Base-by-base conservation (phyloP, 306 rosid species). In the Rubus idaeus region DNA sequence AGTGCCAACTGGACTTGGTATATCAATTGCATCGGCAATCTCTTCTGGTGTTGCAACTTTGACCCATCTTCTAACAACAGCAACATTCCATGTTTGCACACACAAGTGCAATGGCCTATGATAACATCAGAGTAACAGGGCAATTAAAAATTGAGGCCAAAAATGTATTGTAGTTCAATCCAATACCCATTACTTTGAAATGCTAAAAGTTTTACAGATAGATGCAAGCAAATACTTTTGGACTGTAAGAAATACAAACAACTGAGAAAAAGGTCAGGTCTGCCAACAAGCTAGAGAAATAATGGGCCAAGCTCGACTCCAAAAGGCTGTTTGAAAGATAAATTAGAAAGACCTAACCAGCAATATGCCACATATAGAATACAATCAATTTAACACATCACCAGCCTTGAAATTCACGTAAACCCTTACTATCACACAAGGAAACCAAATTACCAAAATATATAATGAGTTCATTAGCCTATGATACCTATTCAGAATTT, bases 51-150 rank as follows among this genome's bases (percentile, higher is more conserved):
- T 87, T 75, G 99, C 94, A 83, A 92, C 87, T 82, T 95, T 96
- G 68, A 82, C 95, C 99, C 99, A 95, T 87, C 89, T 92, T 90
- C 88, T 92, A 60, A 92, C 97, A 81, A 95, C 97, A 70, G 93
- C 85, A 39, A 92, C 97, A 81, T 95, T 95, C 96, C 97, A 92
- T 23, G 97, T 92, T 81, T 84, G 89, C 84, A 95, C 97, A 77
- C 97, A 95, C 89, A 90, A 86, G 85, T 95, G 99, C 87, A 95
- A 79, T 26, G 99, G 99, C 71, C 99, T 95, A 90, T 56, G 77
- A 83, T 56, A 84, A 45, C 83, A 84, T 17, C 67, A 84, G 71
- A 84, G 61, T 69, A 75, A 80, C 10, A 20, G 13, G 69, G 55
- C 68, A 74, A 74, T 68, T 64, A 78, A 69, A 52, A 70, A 64